These are phyloP conservation scores for Glarea lozoyensis DNA, from an alignment of 495 filamentous ascomycete species.

Conservation along the genomic window DNA sequence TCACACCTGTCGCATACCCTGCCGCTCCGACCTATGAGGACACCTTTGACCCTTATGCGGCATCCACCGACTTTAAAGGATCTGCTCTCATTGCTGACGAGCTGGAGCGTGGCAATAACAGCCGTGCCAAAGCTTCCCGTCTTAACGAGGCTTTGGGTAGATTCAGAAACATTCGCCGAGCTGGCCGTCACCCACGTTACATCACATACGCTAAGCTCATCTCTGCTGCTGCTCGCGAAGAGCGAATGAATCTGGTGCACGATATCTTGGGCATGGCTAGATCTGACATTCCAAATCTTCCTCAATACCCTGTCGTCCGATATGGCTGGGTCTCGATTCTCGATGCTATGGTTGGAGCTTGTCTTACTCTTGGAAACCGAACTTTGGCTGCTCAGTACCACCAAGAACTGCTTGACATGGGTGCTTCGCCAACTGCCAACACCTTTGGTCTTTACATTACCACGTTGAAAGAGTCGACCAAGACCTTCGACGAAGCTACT, in stretches of 20 bases:
- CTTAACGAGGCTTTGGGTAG: slow-evolving; percentile 73
- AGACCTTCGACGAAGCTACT: slow-evolving; percentile 94
- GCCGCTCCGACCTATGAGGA: slow-evolving; percentile 50
- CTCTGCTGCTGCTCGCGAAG: slow-evolving; percentile 74
- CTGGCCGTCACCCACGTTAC: slow-evolving; percentile 86
- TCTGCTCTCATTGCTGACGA: slow-evolving; percentile 83
- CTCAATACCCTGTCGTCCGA: slow-evolving; percentile 72
- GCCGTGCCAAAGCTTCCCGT: slow-evolving; percentile 54
- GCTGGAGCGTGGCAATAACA: slow-evolving; percentile 60
- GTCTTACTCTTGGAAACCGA: slow-evolving; percentile 75
- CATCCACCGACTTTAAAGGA: slow-evolving; percentile 83
- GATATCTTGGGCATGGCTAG: slow-evolving; percentile 85
- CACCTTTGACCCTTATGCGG: slow-evolving; percentile 79
- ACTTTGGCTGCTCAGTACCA: slow-evolving; percentile 75
- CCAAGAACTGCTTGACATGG: slow-evolving; percentile 79
- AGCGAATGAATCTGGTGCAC: slow-evolving; percentile 67
- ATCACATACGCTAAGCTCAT: slow-evolving; percentile 95
- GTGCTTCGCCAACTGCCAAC: slow-evolving; percentile 86
- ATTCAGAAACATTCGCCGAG: slow-evolving; percentile 86
- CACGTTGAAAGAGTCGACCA: slow-evolving; percentile 88
- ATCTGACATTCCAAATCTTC: slow-evolving; percentile 72
- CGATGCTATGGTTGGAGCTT: slow-evolving; percentile 92
- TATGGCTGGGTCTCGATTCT: slow-evolving; percentile 93
- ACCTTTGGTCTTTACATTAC: slow-evolving; percentile 98
- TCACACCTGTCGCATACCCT: slow-evolving; percentile 13